Base-by-base conservation (phyloP, 208 protist genomes). In the Angomonas deanei region DNA sequence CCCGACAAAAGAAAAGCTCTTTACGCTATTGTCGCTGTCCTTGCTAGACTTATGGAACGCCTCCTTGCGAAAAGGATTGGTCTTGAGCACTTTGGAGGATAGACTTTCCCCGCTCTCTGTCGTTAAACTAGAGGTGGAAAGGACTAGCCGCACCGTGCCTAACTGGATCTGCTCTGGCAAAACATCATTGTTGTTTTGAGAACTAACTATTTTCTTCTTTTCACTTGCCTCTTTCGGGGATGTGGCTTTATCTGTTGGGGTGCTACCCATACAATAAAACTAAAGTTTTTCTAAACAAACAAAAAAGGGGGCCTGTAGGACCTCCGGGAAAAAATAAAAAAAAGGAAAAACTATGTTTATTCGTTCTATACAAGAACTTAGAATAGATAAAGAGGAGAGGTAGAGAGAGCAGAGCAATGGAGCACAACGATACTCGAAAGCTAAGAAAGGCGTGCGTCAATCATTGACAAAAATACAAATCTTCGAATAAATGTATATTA, bases 1-100 rank as follows among this genome's bases (percentile, higher is more conserved):
- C 10, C 80, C 84, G 2, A 91, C 84, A 58, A 85, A 83, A 55
- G 66, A 80, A 56, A 81, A 85, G 31, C 53, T 61, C 0, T 71
- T 70, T 3, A 84, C 55, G 19, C 63, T 66, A 24, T 65, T 62
- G 30, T 73, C 77, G 46, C 65, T 77, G 60, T 65, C 50, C 50
- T 56, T 56, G 8, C 15, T 19, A 5, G 42, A 50, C 42, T 50
- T 50, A 21, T 50, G 17, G 23, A 50, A 50, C 17, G 42, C 13
- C 19, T 50, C 42, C 23, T 50, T 50, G 4, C 42, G 8, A 50
- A 50, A 50, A 13, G 42, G 42, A 19, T 50, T 50, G 3, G 19
- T 19, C 5, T n/a, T 4, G 42, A 50, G 42, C 15, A 50, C 42
- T 23, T 50, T 50, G 8, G 42, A 10, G 19, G 17, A 26, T 26